Evolutionary conservation across 768 basidiomycete species (phyloP), one percentile per base, ranked within the genome.

Genomic region (Cyclocybe cylindracea): DNA sequence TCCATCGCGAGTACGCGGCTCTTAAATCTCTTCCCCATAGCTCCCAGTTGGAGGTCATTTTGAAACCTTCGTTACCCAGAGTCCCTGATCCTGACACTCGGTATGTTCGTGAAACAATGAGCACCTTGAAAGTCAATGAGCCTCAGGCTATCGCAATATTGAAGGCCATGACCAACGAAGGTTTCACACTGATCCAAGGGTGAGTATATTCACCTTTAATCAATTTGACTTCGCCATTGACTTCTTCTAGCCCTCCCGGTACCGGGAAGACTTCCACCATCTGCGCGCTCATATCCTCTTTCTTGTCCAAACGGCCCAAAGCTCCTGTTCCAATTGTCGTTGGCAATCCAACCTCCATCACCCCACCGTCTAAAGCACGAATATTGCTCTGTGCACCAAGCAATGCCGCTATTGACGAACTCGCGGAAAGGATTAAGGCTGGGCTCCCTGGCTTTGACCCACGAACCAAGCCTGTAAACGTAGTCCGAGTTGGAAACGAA

Each of bases 241-340:
- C 37, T n/a, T 47, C 24, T 36, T 44, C 24, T 56, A 95, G 96
- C 18, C 97, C 97, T 34, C 97, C 97, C 1, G 97, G 97, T 48
- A 99, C 97, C 0, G 97, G 97, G 10, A 99, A 99, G 73, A 99
- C 97, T 7, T 96, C 92, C 16, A 99, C 97, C 1, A 98, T 99
- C 55, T 93, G 93, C 59, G 94, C 92, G 16, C 77, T 99, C n/a
- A 89, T 97, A 5, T 85, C 91, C 38, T 82, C 86, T 4, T 93
- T 89, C 63, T 66, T 97, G 36, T 81, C 87, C 2, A 78, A 74
- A 36, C 85, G 89, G 16, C 65, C 82, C 5, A 84, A 86, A 33
- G 65, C 80, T 1, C 70, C 79, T 19, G 76, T 81, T 8, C 60
- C 78, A 16, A 78, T 85, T 44, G 70, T 80, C 9, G 75, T 75